Evolutionary conservation across 2,329 filamentous ascomycete species (phyloP).

Genomic region (Aspergillus felis): DNA sequence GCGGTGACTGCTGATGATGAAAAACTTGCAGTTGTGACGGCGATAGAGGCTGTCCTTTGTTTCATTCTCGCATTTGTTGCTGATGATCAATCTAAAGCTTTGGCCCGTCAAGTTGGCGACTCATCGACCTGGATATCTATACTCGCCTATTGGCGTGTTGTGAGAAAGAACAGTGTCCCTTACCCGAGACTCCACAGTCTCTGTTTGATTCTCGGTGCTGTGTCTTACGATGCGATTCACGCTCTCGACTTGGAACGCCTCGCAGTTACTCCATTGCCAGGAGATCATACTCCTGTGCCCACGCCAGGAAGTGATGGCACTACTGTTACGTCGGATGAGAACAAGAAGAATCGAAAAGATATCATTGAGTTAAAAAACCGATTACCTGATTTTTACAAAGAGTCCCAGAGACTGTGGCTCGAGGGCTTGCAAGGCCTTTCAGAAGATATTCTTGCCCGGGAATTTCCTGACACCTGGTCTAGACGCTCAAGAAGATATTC

Average conservation of each 20-base stretch:
- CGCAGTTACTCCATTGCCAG: slow-evolving; percentile 36
- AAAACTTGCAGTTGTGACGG: slow-evolving; percentile 37
- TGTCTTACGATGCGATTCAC: slow-evolving; percentile 45
- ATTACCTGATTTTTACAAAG: slow-evolving; percentile 38
- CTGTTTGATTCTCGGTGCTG: slow-evolving; percentile 44
- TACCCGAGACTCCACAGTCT: slow-evolving; percentile 43
- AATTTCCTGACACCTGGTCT: slow-evolving; percentile 46
- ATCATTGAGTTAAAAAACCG: slow-evolving; percentile 39
- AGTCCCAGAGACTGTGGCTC: slow-evolving; percentile 43
- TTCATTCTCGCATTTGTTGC: slow-evolving; percentile 47
- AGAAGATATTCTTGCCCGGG: slow-evolving; percentile 36
- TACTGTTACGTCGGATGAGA: slow-evolving; percentile 34
- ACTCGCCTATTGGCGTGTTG: slow-evolving; percentile 45
- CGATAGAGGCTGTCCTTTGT: slow-evolving; percentile 44
- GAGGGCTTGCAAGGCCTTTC: slow-evolving; percentile 40
- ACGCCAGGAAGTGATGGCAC: slow-evolving; percentile 43
- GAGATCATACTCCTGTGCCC: slow-evolving; percentile 37
- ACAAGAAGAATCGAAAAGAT: slow-evolving; percentile 34
- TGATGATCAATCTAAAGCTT: slow-evolving; percentile 37
- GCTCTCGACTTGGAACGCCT: slow-evolving; percentile 43
- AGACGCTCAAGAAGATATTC: slow-evolving; percentile 35
- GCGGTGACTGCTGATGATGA: slow-evolving; percentile 27
- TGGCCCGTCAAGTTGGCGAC: slow-evolving; percentile 35
- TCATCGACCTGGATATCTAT: slow-evolving; percentile 46
- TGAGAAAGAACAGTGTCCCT: slow-evolving; percentile 35